Evolutionary conservation across 768 basidiomycete genomes (phyloP).

Genomic region (Mycena maculata): DNA sequence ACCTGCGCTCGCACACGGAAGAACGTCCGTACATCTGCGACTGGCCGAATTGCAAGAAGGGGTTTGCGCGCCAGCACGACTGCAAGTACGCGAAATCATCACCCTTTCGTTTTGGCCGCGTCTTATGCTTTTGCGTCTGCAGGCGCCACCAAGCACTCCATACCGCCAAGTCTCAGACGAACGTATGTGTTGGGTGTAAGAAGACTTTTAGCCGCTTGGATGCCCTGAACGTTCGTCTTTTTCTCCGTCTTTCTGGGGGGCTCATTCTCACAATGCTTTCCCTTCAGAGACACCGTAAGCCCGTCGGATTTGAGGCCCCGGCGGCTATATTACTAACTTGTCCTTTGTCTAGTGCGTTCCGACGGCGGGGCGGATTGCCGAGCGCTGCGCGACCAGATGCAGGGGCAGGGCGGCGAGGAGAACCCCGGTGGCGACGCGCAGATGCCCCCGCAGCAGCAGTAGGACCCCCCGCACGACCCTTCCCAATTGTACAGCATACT

Average conservation of each 20-base stretch:
- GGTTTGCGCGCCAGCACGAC: conserved; percentile 95
- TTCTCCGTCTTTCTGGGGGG: conserved; percentile 18
- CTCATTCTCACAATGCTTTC: conserved; percentile 27
- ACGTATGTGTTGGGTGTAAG: conserved; percentile 91
- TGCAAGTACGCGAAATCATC: conserved; percentile 79
- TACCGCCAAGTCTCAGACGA: conserved; percentile 82
- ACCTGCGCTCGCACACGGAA: conserved; percentile 94
- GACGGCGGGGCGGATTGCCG: conserved; percentile 87
- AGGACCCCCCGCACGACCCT: not conserved
- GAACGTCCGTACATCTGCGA: conserved; percentile 95
- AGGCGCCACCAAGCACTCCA: conserved; percentile 94
- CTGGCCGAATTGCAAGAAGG: conserved; percentile 94
- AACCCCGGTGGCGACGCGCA: not conserved
- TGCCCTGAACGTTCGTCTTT: conserved; percentile 86
- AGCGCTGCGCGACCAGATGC: conserved; percentile 51
- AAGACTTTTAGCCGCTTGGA: conserved; percentile 95
- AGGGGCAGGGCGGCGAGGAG: conserved; percentile 34
- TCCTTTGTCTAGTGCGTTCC: conserved; percentile 71
- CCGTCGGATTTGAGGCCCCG: conserved; percentile 38
- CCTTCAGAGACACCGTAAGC: conserved; percentile 81
- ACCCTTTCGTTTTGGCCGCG: not conserved
- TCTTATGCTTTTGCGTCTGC: conserved; percentile 31
- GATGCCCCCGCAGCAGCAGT: not conserved
- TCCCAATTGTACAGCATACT: conserved; percentile 17
- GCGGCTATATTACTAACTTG: conserved; percentile 37